phyloP scores from a whole-genome alignment of 2,329 filamentous ascomycete genomes.

The Colletotrichum cordylinicola region DNA sequence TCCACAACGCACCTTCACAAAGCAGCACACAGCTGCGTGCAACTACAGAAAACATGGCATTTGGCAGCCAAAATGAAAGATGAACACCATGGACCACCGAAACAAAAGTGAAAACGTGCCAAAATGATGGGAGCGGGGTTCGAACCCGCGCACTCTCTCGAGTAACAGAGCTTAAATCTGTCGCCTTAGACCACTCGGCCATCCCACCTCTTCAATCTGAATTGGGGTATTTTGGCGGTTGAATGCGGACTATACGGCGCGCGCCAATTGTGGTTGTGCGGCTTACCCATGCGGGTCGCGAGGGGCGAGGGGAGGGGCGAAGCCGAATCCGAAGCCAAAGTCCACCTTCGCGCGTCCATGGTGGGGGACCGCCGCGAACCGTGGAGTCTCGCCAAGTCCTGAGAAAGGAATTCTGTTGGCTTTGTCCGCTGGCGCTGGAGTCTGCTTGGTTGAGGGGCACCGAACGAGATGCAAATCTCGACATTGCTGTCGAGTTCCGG shows the following conservation, averaged over 20 bases:
- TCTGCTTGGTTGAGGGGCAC: not conserved
- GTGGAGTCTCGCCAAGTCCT: not conserved
- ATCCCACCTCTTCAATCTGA: conserved; percentile 1
- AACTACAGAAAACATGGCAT: not conserved
- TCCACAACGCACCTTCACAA: not conserved
- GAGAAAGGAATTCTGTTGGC: not conserved
- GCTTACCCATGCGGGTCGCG: not conserved
- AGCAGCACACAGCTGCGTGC: not conserved
- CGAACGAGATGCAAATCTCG: not conserved
- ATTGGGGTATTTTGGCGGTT: not conserved
- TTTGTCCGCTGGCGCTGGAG: not conserved
- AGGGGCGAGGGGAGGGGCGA: not conserved
- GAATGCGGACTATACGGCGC: not conserved
- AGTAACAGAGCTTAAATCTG: conserved; percentile 23
- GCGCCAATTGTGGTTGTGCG: not conserved
- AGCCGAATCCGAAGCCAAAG: not conserved
- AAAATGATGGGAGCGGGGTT: conserved; percentile 19
- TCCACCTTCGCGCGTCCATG: not conserved
- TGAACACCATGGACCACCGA: not conserved
- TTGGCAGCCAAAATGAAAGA: not conserved
- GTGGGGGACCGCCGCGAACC: not conserved
- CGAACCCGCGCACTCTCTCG: conserved; percentile 21
- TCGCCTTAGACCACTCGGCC: conserved; percentile 22
- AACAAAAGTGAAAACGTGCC: not conserved
- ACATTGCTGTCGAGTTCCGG: not conserved